Evolutionary conservation across 1,284 basidiomycete genomes (phyloP).

Genomic region (Chondrostereum purpureum): DNA sequence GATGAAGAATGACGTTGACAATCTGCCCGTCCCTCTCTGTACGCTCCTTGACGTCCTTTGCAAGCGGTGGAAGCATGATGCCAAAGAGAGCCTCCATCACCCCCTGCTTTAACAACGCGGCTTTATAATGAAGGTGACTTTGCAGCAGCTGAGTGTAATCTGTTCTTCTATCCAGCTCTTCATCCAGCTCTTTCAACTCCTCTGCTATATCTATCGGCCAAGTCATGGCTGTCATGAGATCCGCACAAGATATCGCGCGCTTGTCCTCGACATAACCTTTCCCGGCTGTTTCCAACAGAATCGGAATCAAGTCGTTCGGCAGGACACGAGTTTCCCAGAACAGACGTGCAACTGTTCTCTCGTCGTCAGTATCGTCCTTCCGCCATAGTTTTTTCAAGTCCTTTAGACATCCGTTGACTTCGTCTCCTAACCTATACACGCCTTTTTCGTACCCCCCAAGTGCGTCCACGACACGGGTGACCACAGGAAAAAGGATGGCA

Average conservation of each 20-base stretch:
- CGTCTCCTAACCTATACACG: slow-evolving; percentile 78
- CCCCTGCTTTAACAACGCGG: slow-evolving; percentile 58
- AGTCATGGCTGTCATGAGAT: slow-evolving; percentile 90
- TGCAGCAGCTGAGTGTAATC: slow-evolving; percentile 82
- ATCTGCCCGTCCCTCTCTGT: slow-evolving; percentile 78
- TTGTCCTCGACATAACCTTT: slow-evolving; percentile 76
- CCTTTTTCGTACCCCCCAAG: slow-evolving; percentile 67
- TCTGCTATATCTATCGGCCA: slow-evolving; percentile 94
- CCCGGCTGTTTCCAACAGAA: slow-evolving; percentile 75
- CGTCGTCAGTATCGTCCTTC: slow-evolving; percentile 91
- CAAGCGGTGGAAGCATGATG: slow-evolving; percentile 64
- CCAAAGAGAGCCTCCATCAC: slow-evolving; percentile 66
- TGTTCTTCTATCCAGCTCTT: slow-evolving; percentile 65
- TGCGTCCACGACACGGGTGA: slow-evolving; percentile 68
- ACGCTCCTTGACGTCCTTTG: slow-evolving; percentile 57
- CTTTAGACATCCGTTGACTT: slow-evolving; percentile 78
- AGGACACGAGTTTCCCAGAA: slow-evolving; percentile 82
- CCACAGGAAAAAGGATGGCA: slow-evolving; percentile 55
- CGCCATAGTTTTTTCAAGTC: slow-evolving; percentile 94
- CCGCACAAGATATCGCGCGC: slow-evolving; percentile 79
- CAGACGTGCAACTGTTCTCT: slow-evolving; percentile 87
- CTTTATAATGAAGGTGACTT: slow-evolving; percentile 86
- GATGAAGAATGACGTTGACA: slow-evolving; percentile 82
- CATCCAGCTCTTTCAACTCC: slow-evolving; percentile 86
- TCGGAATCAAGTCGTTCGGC: slow-evolving; percentile 79